phyloP scores from a whole-genome alignment of 768 basidiomycete species.

The Mrakia gelida region DNA sequence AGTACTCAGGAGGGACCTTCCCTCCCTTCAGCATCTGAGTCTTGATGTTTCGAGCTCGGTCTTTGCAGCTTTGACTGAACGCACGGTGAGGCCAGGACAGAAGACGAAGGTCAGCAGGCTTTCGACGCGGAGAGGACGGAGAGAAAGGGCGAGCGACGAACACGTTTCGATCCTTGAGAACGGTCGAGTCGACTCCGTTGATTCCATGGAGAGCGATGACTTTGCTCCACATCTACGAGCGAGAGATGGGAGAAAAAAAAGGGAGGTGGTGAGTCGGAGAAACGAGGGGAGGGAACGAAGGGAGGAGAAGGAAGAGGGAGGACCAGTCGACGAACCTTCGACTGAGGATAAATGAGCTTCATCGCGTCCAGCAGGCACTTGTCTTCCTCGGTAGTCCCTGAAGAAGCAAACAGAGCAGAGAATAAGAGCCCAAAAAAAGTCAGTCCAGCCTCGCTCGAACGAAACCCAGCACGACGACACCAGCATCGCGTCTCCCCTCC shows the following conservation, averaged over 20 bases:
- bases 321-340: neutral
- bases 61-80: neutral
- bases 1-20: neutral
- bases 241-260: no score
- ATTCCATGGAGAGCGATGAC: neutral
- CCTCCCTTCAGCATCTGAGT: neutral
- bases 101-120: neutral
- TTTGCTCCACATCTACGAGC: conserved; percentile 11
- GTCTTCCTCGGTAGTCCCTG: neutral
- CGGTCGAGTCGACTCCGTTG: neutral
- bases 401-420: no score
- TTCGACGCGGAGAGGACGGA: neutral
- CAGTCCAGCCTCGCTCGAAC: no score
- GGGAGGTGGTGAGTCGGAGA: neutral
- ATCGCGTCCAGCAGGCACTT: neutral
- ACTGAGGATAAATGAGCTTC: neutral
- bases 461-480: neutral
- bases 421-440: no score
- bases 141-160: neutral
- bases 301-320: neutral
- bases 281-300: neutral
- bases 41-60: conserved; percentile 14
- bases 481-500: no score
- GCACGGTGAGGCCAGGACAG: neutral
- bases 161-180: conserved; percentile 11